Conservation (phyloP, 331 rosid genomes). For the Phaseolus coccineus region DNA sequence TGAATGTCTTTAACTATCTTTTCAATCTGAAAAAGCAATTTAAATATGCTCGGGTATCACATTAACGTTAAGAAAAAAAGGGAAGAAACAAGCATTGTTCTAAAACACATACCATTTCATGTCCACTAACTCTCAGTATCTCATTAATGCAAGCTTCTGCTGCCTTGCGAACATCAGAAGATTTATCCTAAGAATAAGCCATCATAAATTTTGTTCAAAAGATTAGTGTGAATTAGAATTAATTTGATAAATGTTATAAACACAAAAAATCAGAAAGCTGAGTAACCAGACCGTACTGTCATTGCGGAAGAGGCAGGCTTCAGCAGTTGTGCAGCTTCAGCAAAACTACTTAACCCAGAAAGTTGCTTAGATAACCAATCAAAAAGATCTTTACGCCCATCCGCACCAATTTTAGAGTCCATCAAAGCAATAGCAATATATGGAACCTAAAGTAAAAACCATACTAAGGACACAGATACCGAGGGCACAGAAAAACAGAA, state of each 20-base stretch:
- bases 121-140: constrained; percentile 87
- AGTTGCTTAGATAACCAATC: constrained; percentile 95
- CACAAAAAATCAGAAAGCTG: constrained; percentile 10
- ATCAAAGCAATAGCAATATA: constrained; percentile 73
- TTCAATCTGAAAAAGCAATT: constrained; percentile 63
- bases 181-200: constrained; percentile 78
- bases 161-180: constrained; percentile 98
- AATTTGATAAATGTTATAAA: constrained; percentile 2
- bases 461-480: constrained; percentile 44
- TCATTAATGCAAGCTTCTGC: constrained; percentile 90
- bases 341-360: constrained; percentile 69
- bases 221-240: not conserved
- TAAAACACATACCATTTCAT: constrained; percentile 66
- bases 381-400: constrained; percentile 96
- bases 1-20: constrained; percentile 77
- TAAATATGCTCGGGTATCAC: constrained; percentile 33
- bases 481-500: constrained; percentile 31
- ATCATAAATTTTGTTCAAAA: constrained; percentile 39
- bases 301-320: constrained; percentile 92
- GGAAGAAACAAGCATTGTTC: constrained; percentile 18
- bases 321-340: constrained; percentile 88
- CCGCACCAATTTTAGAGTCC: constrained; percentile 91
- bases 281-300: constrained; percentile 62
- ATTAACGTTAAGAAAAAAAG: constrained; percentile 27
- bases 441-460: constrained; percentile 69